Base-by-base conservation (phyloP, 116 monocot genomes). In the Trichopus zeylanicus region DNA sequence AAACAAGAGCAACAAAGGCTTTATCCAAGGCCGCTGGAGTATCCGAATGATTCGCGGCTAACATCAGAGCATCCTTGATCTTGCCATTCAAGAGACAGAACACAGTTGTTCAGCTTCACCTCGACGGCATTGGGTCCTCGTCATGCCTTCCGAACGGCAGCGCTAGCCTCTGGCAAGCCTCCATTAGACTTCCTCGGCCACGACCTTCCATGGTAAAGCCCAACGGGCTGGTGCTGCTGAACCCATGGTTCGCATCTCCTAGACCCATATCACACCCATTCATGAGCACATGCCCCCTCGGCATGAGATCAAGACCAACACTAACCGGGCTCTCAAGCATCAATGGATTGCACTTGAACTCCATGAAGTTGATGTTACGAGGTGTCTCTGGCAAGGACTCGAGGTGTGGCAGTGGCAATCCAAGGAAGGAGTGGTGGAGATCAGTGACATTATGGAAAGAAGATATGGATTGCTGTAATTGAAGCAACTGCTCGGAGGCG, bases 61-160 rank as follows among this genome's bases (percentile, higher is more conserved):
- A 42, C 67, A 20, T 67, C 67, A 26, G 21, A 47, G 54, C 70
- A 76, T 3, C 49, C 33, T 35, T 62, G 61, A 5, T 78, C 78
- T 18, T 57, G 72, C 72, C 78, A 78, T 26, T 78, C 72, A 0
- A 78, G 63, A 8, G 78, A 72, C 59, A 78, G 21, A 28, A 72
- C 51, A 29, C 51, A 38, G 6, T 54, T 53, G 16, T 25, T 29
- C 3, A 64, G 59, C 69, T 73, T 73, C 57, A 65, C 48, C 26
- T 78, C 78, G 16, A 23, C 68, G 8, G 39, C 59, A 19, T 20
- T 0, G 26, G 15, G 3, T 23, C 66, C 30, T 62, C 62, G 19
- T 49, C n/a, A 4, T 61, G 31, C 1, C 7, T 64, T 7, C 28
- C 67, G 18, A 35, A 56, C 4, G 55, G 64, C 31, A 67, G 29